Conservation (phyloP, 495 filamentous ascomycete species). For the Thozetella sp. region DNA sequence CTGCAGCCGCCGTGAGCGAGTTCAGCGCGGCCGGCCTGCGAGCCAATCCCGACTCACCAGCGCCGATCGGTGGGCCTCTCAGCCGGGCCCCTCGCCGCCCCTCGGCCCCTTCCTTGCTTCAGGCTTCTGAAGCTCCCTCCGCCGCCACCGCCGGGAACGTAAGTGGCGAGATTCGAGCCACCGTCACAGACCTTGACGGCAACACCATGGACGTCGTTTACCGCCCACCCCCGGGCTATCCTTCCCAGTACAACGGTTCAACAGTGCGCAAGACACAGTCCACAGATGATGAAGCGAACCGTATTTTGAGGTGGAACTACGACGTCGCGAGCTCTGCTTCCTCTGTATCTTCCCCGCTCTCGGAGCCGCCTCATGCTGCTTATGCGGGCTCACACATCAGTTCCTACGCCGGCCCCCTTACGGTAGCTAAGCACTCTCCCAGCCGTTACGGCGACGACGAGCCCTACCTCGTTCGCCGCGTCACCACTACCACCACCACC, state of each 20-base stretch:
- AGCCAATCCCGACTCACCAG: conserved; percentile 31
- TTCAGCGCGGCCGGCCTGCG: conserved; percentile 42
- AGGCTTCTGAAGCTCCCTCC: conserved; percentile 16
- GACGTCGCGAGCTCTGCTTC: conserved; percentile 33
- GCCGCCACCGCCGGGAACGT: conserved; percentile 10
- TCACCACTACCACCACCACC: conserved; percentile 31
- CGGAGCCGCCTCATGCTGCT: conserved; percentile 5
- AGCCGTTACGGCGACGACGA: conserved; percentile 12
- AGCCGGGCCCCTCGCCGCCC: conserved; percentile 21
- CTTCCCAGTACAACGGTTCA: conserved; percentile 29
- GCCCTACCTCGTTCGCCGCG: conserved; percentile 26
- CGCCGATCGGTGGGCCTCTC: neutral
- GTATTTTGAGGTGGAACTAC: conserved; percentile 52
- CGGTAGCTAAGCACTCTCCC: conserved; percentile 19
- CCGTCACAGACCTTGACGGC: conserved; percentile 49
- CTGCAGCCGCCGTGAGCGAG: conserved; percentile 38
- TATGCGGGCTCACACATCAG: conserved; percentile 13
- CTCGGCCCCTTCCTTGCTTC: conserved; percentile 9
- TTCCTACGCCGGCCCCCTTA: conserved; percentile 18
- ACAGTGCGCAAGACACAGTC: conserved; percentile 30
- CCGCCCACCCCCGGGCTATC: conserved; percentile 25
- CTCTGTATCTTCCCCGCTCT: conserved; percentile 12
- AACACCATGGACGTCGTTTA: conserved; percentile 53
- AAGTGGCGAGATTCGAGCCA: conserved; percentile 31
- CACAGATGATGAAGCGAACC: conserved; percentile 40